phyloP scores from a whole-genome alignment of 1,284 basidiomycete genomes.

The Apiotrichum montevideense region DNA sequence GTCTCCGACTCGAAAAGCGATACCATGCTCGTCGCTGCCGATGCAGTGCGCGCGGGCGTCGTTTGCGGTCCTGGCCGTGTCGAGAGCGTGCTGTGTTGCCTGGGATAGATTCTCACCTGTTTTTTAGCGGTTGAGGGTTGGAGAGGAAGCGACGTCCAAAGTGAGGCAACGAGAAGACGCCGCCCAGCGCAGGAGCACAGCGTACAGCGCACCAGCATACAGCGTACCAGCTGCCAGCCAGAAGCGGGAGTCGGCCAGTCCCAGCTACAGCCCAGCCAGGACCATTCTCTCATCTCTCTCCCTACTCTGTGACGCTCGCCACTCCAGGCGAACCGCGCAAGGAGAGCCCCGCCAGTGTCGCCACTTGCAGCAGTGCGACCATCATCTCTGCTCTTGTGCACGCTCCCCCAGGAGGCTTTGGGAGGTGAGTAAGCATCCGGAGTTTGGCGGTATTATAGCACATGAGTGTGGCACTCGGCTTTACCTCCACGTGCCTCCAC shows the following conservation, averaged over 20 bases:
- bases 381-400: no score
- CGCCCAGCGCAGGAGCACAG: neutral
- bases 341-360: no score
- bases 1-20: no score
- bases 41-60: neutral
- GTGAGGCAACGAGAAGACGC: neutral
- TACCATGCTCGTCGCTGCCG: no score
- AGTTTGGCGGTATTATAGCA: conserved; percentile 4
- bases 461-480: neutral
- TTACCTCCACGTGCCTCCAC: neutral
- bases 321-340: no score
- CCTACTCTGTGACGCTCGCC: neutral
- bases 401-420: neutral
- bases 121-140: conserved; percentile 10
- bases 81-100: neutral
- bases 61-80: neutral
- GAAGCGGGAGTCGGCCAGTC: no score
- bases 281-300: no score
- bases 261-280: no score
- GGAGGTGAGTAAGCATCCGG: neutral
- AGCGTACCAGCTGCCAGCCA: neutral
- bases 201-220: neutral
- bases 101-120: conserved; percentile 1
- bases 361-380: no score
- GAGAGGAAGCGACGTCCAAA: neutral